Evolutionary conservation across 208 protist species (phyloP).

Genomic region (Leishmania tropica): DNA sequence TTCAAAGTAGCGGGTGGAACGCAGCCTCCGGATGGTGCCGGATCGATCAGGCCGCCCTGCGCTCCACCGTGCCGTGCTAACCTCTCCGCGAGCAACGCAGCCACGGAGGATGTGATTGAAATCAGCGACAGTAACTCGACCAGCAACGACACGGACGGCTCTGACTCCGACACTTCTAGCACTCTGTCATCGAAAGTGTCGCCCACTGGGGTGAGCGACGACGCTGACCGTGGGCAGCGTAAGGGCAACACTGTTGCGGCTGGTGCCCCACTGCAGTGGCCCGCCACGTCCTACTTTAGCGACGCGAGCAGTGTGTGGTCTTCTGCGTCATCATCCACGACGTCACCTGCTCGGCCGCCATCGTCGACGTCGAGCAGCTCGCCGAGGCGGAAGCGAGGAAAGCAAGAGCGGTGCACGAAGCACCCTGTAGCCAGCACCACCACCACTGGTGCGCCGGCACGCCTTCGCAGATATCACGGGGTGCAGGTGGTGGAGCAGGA

Average conservation of each 20-base stretch:
- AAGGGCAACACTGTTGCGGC: background rate
- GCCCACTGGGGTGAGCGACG: background rate
- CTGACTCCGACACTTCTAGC: background rate
- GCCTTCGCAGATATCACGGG: slow-evolving; percentile 15
- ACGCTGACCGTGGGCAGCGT: background rate
- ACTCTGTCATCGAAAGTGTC: background rate
- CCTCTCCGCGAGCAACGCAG: background rate
- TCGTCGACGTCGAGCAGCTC: background rate
- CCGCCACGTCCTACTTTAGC: slow-evolving; percentile 30
- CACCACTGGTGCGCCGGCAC: background rate
- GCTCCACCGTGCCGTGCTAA: background rate
- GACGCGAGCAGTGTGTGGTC: slow-evolving; percentile 26
- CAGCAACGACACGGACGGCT: background rate
- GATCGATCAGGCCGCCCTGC: background rate
- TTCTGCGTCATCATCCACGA: slow-evolving; percentile 13
- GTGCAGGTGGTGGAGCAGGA: slow-evolving; percentile 55
- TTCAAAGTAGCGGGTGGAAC: background rate
- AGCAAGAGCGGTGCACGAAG: background rate
- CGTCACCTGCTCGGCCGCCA: background rate
- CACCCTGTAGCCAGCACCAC: background rate
- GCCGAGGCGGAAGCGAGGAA: slow-evolving; percentile 7
- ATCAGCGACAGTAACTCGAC: slow-evolving; percentile 20
- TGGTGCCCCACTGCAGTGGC: slow-evolving; percentile 15
- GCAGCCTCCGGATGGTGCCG: background rate
- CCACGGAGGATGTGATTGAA: slow-evolving; percentile 18